Evolutionary conservation across 225 moss, liverwort and hornwort species (phyloP), one percentile per base, ranked within the genome.

Genomic region (Lunularia cruciata): DNA sequence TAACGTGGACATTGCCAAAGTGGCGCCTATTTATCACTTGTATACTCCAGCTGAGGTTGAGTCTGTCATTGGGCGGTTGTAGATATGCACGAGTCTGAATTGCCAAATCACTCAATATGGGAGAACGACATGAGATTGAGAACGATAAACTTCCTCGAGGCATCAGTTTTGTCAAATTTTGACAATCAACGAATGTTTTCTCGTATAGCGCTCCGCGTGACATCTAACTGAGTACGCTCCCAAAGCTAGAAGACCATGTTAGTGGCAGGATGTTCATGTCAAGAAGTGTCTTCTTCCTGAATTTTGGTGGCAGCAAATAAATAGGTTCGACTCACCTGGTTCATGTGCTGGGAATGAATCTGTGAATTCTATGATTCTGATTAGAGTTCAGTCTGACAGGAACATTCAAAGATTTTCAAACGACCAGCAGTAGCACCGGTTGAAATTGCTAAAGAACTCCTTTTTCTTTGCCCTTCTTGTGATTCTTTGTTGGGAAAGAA

Each of bases 1-100:
- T 9, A 83, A 83, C 35, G 82, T 83, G 56, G 82, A 83, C 31
- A 78, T 83, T 75, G 82, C 82, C 3, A 83, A 83, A 61, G 82
- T 83, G 14, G 75, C 78, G 22, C 78, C 82, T 39, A 83, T 72
- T 6, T 83, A 83, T 69, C 82, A 83, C 52, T 67, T 83, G 19
- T 83, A 83, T 57, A 72, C 68, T 7, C 62, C 75, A 35, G 58
- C 78, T 40, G 78, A 83, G 56, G 82, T 83, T 48, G 82, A 83
- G 69, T 75, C 62, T 48, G 82, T 83, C 30, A 83, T 83, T 34
- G 75, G 72, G 31, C 82, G 78, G 63, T 47, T 83, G 59, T 83
- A 78, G 63, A 19, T 25, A 19, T 34, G 0, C 9, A 16, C 7
- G 16, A 46, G 45, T 27, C 14, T 4, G 26, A 64, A 46, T 37